Percentiles rank a stretch among this genome's conserved stretches.
phyloP scores from a whole-genome alignment of 2,329 filamentous ascomycete genomes.

The Hypoxylon sp. region DNA sequence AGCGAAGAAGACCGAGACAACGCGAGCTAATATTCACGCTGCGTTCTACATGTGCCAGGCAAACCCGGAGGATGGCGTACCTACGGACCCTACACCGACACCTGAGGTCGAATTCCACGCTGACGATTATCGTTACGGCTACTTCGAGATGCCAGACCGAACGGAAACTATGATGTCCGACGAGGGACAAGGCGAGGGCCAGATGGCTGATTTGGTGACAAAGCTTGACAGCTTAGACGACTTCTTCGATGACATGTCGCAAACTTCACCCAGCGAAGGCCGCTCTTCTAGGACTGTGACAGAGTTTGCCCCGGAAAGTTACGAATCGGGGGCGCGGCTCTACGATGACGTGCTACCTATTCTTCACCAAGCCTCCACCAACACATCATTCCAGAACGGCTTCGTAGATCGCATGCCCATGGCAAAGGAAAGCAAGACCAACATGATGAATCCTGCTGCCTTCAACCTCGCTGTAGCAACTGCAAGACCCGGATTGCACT shows the following conservation, averaged over 20 bases:
- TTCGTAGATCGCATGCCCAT: constrained; percentile 77
- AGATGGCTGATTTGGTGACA: constrained; percentile 83
- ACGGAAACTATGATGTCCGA: constrained; percentile 95
- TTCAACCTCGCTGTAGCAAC: constrained; percentile 58
- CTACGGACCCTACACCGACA: constrained; percentile 71
- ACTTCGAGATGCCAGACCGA: constrained; percentile 75
- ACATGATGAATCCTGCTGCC: constrained; percentile 70
- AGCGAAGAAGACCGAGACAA: constrained; percentile 85
- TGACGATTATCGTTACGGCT: constrained; percentile 86
- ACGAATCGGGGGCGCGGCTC: constrained; percentile 79
- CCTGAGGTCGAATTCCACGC: constrained; percentile 92
- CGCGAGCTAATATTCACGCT: constrained; percentile 90
- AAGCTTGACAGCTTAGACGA: constrained; percentile 83
- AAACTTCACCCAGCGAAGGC: constrained; percentile 68
- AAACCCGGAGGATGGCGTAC: constrained; percentile 63
- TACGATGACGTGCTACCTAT: constrained; percentile 95
- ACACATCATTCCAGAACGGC: constrained; percentile 86
- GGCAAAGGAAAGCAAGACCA: constrained; percentile 66
- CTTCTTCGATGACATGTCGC: constrained; percentile 77
- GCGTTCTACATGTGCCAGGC: constrained; percentile 94
- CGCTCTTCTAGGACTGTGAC: constrained; percentile 70
- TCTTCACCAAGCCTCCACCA: constrained; percentile 82
- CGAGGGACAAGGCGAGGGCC: constrained; percentile 74
- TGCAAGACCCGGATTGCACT: constrained; percentile 74
- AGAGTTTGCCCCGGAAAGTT: constrained; percentile 70